Conservation (phyloP, 192 early-diverging fungal genomes). For the Coemansia sp. region DNA sequence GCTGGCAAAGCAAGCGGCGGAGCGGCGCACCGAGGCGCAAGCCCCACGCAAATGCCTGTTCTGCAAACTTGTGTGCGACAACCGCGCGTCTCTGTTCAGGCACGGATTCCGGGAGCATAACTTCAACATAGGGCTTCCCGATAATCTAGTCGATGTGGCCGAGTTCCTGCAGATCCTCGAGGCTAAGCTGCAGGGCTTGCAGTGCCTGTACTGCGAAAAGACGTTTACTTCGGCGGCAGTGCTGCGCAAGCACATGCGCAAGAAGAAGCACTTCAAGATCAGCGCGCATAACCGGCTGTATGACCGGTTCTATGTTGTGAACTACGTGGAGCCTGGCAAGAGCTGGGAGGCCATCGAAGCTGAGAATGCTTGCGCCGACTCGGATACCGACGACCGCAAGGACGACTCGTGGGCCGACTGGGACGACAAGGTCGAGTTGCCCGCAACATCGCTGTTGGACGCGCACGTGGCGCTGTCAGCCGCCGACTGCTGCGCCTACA, state of each 20-base stretch:
- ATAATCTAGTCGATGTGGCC: constrained; percentile 85
- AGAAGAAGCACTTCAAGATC: constrained; percentile 98
- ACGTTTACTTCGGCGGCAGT: constrained; percentile 85
- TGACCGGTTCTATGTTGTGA: constrained; percentile 93
- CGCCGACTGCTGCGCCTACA: constrained; percentile 69
- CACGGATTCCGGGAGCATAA: constrained; percentile 92
- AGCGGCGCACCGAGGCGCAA: constrained; percentile 68
- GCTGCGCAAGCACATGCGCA: constrained; percentile 95
- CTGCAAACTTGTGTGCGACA: constrained; percentile 79
- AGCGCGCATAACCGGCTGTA: constrained; percentile 86
- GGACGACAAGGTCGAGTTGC: constrained; percentile 66
- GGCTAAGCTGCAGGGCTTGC: constrained; percentile 66
- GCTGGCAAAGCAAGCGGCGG: constrained; percentile 70
- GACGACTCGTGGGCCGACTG: constrained; percentile 79
- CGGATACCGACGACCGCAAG: constrained; percentile 57
- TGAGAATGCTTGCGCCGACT: constrained; percentile 77
- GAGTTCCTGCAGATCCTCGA: constrained; percentile 81
- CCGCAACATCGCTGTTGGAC: constrained; percentile 85
- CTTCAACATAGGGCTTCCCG: constrained; percentile 91
- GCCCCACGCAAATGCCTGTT: constrained; percentile 86
- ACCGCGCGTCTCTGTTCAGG: constrained; percentile 73
- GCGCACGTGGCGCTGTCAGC: constrained; percentile 62
- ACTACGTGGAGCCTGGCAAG: constrained; percentile 87
- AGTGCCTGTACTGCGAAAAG: constrained; percentile 95
- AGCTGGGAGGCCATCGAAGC: constrained; percentile 90